Evolutionary conservation across 2,329 filamentous ascomycete genomes (phyloP).

Genomic region (Verticillium klebahnii): DNA sequence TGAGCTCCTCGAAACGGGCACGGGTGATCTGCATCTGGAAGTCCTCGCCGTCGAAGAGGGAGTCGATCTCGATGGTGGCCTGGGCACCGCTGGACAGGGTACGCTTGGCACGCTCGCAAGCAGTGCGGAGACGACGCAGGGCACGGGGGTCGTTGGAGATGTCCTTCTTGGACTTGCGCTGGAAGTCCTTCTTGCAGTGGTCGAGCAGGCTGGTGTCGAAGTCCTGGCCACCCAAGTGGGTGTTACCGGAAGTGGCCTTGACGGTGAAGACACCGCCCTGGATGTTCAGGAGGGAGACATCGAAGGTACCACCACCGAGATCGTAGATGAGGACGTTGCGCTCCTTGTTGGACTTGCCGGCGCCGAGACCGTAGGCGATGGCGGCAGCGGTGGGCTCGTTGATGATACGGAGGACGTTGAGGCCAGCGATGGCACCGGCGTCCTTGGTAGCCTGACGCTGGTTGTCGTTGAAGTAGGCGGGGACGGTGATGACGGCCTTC

Average conservation of each 20-base stretch:
- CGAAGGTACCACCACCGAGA: constrained; percentile 99
- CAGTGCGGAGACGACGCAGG: constrained; percentile 91
- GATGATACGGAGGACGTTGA: constrained; percentile 99
- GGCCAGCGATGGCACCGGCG: constrained; percentile 91
- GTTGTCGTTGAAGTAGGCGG: constrained; percentile 99
- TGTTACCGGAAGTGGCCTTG: constrained; percentile 97
- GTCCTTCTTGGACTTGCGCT: constrained; percentile 74
- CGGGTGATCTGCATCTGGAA: constrained; percentile 97
- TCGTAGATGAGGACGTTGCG: constrained; percentile 99
- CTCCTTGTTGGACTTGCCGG: constrained; percentile 95
- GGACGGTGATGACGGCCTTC: constrained; percentile 98
- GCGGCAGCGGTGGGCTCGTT: constrained; percentile 99
- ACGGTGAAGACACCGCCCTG: constrained; percentile 99
- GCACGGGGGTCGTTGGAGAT: constrained; percentile 82
- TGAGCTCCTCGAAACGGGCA: constrained; percentile 98
- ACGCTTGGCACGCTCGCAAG: constrained; percentile 99
- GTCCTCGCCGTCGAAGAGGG: constrained; percentile 95
- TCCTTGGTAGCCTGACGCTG: constrained; percentile 99
- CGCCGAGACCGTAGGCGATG: constrained; percentile 95
- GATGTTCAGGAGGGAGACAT: constrained; percentile 98
- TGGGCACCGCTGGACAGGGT: constrained; percentile 96
- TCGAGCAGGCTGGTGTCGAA: constrained; percentile 96
- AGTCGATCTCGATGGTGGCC: constrained; percentile 98
- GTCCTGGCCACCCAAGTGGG: constrained; percentile 91
- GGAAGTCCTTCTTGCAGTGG: constrained; percentile 95